phyloP scores from a whole-genome alignment of 169 alveolate genomes.

The Besnoitia besnoiti region DNA sequence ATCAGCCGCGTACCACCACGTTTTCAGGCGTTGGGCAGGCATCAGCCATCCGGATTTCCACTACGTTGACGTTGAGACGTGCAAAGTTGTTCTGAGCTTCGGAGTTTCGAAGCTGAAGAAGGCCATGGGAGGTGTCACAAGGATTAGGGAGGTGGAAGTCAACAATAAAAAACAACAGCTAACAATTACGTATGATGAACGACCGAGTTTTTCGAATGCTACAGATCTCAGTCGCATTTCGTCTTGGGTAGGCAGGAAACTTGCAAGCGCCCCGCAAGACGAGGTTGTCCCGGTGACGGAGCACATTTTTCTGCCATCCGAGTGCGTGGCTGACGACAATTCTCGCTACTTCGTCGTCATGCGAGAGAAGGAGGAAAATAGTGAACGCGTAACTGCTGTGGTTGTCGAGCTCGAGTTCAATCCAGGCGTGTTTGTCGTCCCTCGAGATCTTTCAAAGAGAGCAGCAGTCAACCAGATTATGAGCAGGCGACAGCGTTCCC shows the following conservation, averaged over 20 bases:
- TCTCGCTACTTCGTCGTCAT: neutral
- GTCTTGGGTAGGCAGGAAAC: neutral
- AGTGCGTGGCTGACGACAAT: neutral
- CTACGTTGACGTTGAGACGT: neutral
- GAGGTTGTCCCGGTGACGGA: constrained; percentile 2
- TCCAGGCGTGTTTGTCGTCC: neutral
- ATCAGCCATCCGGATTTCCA: constrained; percentile 25
- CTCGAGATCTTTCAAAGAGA: neutral
- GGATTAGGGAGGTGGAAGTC: neutral
- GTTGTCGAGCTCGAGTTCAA: neutral
- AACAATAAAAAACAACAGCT: neutral
- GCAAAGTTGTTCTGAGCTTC: constrained; percentile 11
- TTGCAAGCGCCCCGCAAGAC: neutral
- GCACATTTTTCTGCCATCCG: neutral
- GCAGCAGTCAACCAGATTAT: neutral
- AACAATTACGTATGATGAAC: neutral
- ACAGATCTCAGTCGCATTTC: neutral
- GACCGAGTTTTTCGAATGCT: neutral
- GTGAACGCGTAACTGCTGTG: neutral
- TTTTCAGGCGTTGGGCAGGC: constrained; percentile 17
- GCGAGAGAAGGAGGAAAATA: neutral
- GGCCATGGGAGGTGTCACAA: constrained; percentile 20
- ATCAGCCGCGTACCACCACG: neutral
- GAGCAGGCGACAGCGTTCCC: neutral
- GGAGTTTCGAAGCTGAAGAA: neutral